Percentiles rank a stretch among this genome's conserved stretches.
Evolutionary conservation across 2,329 filamentous ascomycete species (phyloP).

Genomic region (Penicillium rolfsii): DNA sequence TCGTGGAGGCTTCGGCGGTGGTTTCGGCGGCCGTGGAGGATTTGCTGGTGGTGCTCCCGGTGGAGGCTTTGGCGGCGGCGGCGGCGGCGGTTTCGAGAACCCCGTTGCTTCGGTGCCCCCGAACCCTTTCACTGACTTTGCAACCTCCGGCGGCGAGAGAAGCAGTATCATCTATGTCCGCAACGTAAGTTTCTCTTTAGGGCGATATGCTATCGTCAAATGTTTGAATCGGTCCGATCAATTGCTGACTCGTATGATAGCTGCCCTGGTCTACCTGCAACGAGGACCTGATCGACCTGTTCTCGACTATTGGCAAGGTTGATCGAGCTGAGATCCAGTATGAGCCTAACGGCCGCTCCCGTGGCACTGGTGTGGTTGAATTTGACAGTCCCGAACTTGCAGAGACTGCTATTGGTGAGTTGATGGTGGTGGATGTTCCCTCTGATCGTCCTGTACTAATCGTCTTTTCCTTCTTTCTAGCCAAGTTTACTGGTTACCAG

Average conservation of each 20-base stretch:
- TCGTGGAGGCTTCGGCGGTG: constrained; percentile 56
- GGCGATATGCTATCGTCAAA: not conserved
- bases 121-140: constrained; percentile 93
- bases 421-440: not conserved
- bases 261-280: constrained; percentile 99
- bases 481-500: constrained; percentile 97
- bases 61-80: constrained; percentile 50
- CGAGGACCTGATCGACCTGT: constrained; percentile 93
- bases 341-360: constrained; percentile 91
- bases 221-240: not conserved
- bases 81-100: constrained; percentile 28
- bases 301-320: constrained; percentile 96
- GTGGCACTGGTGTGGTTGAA: constrained; percentile 93
- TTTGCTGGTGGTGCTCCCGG: constrained; percentile 46
- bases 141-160: constrained; percentile 81
- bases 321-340: constrained; percentile 99
- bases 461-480: constrained; percentile 40
- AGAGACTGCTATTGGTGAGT: constrained; percentile 79
- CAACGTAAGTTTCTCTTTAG: constrained; percentile 70
- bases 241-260: constrained; percentile 50
- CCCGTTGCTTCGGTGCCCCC: constrained; percentile 59
- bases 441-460: constrained; percentile 25
- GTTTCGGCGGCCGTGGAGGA: constrained; percentile 48
- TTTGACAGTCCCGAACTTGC: constrained; percentile 83
- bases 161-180: constrained; percentile 89